Base-by-base conservation (phyloP, 2,329 filamentous ascomycete genomes). In the Penicillium sclerotiorum region DNA sequence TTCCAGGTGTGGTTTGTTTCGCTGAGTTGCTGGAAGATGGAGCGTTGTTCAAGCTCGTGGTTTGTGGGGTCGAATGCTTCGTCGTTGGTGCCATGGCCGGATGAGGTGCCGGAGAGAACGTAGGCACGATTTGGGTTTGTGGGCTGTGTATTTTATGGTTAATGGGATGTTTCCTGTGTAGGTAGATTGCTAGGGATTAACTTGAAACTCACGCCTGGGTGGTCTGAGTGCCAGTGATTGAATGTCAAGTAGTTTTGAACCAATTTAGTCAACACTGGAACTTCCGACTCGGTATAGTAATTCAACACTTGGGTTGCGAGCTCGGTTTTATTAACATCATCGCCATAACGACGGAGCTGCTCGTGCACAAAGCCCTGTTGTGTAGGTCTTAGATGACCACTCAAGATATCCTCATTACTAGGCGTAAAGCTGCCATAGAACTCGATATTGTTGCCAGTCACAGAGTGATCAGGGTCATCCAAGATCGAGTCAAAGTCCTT, bases 211-310 rank as follows among this genome's bases (percentile, higher is more conserved):
- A 75, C 72, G 5, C 74, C 73, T 2, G 72, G 70, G 15, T 74
- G 57, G 47, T 69, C 70, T 30, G 71, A 73, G 60, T 73, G 69
- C 74, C 74, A 77, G 61, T 73, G 66, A 65, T 77, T 75, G 47
- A 77, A 76, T 9, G 70, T 72, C 11, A 68, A 58, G 48, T 69
- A 77, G 53, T 76, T 71, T 46, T 77, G 65, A 23, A 67, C 65
- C 50, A 77, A 53, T 7, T 63, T 48, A 17, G 69, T 72, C 42
- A 77, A 63, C 42, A 76, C 69, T 1, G 73, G 73, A 2, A 76
- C 67, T 59, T 77, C 66, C 1, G 67, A 64, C 50, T 74, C 71
- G 1, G 71, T 70, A 53, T 77, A 77, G 53, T 76, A 77, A 63
- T 73, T 70, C 58, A 77, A 68, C 37, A 75, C 73, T 59, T 76